Conservation (phyloP, 768 basidiomycete species). For the Leucocoprinus leucothites region DNA sequence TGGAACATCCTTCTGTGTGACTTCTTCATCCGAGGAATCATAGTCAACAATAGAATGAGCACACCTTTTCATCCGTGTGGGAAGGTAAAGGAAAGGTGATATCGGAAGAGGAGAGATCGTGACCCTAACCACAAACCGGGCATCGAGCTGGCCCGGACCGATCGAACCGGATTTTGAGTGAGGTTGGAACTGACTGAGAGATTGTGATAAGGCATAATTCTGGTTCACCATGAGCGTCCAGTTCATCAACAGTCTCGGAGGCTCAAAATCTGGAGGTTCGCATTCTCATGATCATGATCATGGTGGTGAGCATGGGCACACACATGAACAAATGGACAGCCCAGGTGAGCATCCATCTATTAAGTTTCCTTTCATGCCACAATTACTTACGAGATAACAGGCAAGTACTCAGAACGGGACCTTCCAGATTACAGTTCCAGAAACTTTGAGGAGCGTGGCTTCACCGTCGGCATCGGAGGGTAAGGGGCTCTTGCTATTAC, state of each 20-base stretch:
- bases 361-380: not conserved
- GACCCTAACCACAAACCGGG: conserved; percentile 25
- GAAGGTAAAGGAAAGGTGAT: not conserved
- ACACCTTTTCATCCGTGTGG: conserved; percentile 33
- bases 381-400: conserved; percentile 33
- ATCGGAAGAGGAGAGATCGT: not conserved
- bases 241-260: conserved; percentile 69
- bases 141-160: not conserved
- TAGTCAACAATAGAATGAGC: conserved; percentile 42
- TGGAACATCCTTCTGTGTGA: conserved; percentile 9
- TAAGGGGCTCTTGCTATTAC: conserved; percentile 31
- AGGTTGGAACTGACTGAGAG: not conserved
- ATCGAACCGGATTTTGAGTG: not conserved
- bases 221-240: conserved; percentile 53
- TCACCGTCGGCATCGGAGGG: conserved; percentile 99
- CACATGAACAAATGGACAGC: conserved; percentile 90
- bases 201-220: not conserved
- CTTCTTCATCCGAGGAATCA: conserved; percentile 46
- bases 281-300: conserved; percentile 56
- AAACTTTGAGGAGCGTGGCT: conserved; percentile 90
- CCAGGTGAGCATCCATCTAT: conserved; percentile 51
- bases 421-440: conserved; percentile 82
- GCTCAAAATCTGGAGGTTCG: conserved; percentile 24
- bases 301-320: conserved; percentile 79
- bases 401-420: conserved; percentile 90